These are phyloP conservation scores for Gossypium raimondii DNA, from an alignment of 345 rosid species.

Conservation along the genomic window DNA sequence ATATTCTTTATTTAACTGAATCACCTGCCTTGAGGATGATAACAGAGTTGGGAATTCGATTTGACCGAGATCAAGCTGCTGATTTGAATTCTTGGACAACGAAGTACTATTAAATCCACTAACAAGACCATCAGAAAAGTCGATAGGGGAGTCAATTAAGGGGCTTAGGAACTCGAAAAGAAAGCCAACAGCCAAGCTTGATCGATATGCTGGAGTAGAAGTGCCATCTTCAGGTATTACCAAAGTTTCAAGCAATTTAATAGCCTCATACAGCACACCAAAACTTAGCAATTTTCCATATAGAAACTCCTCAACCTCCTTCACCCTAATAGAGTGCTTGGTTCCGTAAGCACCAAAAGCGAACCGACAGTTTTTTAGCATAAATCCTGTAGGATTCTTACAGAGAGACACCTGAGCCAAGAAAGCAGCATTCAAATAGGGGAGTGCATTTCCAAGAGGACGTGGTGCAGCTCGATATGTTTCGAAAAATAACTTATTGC, in stretches of 20 bases:
- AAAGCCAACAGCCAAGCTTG: conserved; percentile 74
- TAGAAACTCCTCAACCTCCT: conserved; percentile 47
- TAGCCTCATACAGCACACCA: conserved; percentile 51
- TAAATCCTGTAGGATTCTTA: conserved; percentile 28
- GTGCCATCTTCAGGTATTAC: conserved; percentile 56
- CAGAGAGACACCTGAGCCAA: conserved; percentile 45
- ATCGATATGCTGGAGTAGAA: conserved; percentile 39
- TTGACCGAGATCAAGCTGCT: conserved; percentile 13
- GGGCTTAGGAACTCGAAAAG: conserved; percentile 60
- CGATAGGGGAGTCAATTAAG: conserved; percentile 21
- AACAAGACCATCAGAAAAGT: conserved; percentile 10
- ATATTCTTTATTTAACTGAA: conserved; percentile 43
- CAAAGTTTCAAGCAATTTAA: conserved; percentile 36
- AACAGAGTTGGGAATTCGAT: conserved; percentile 33
- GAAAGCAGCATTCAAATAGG: conserved; percentile 76
- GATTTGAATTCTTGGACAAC: conserved; percentile 9
- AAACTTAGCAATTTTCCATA: conserved; percentile 49
- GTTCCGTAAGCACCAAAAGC: conserved; percentile 81
- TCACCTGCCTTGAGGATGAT: conserved; percentile 52
- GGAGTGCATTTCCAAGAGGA: conserved; percentile 74
- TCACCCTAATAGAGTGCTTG: conserved; percentile 59
- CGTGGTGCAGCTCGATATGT: conserved; percentile 77
- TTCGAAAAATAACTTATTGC: conserved; percentile 43
- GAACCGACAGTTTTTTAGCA: conserved; percentile 44
- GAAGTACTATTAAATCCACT: conserved; percentile 6